These are phyloP conservation scores for Amphicarpaea edgeworthii DNA, from an alignment of 306 rosid species.

Conservation along the genomic window DNA sequence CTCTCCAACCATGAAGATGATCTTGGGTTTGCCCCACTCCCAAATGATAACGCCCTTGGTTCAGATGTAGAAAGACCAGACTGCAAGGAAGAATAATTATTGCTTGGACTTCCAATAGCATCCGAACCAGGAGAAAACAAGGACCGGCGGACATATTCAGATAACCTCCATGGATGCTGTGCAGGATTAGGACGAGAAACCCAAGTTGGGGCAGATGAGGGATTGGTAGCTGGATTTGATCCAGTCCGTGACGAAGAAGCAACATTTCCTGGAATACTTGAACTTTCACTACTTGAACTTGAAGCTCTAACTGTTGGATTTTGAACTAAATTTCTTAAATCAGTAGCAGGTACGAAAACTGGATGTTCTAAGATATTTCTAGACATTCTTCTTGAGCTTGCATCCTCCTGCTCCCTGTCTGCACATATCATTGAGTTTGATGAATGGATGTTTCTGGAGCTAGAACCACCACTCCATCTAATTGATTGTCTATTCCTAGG, in stretches of 20 bases:
- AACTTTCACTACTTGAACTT: conserved; percentile 54
- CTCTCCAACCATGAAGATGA: conserved; percentile 77
- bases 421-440: conserved; percentile 56
- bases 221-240: conserved; percentile 59
- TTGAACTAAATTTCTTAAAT: conserved; percentile 63
- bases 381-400: conserved; percentile 62
- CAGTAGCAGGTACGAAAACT: conserved; percentile 66
- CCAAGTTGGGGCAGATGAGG: conserved; percentile 64
- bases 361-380: conserved; percentile 70
- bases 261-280: conserved; percentile 64
- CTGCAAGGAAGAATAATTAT: conserved; percentile 58
- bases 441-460: conserved; percentile 61
- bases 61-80: conserved; percentile 64
- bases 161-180: conserved; percentile 70
- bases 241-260: conserved; percentile 65
- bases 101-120: conserved; percentile 59
- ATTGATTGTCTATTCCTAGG: conserved; percentile 68
- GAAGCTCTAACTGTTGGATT: conserved; percentile 60
- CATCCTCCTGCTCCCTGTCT: conserved; percentile 65
- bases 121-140: conserved; percentile 72
- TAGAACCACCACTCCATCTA: conserved; percentile 77
- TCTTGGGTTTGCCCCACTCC: conserved; percentile 61
- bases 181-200: conserved; percentile 65
- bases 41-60: conserved; percentile 54
- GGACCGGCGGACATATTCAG: conserved; percentile 78